These are phyloP conservation scores for Brassica juncea DNA, from an alignment of 345 rosid species.

Conservation along the genomic window DNA sequence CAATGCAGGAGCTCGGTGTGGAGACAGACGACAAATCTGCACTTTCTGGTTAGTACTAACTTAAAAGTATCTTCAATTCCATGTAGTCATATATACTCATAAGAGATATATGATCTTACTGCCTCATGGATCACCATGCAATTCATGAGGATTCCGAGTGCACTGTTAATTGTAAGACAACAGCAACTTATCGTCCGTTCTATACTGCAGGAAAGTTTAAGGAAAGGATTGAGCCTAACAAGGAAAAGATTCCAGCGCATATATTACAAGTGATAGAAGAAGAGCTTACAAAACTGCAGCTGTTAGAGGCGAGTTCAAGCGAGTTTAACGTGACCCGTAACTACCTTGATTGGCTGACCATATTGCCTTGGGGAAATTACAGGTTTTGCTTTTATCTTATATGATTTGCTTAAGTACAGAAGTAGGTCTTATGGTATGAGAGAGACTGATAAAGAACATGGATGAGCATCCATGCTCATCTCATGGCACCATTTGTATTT, in stretches of 20 bases:
- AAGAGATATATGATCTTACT: background rate
- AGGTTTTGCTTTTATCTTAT: slow-evolving; percentile 51
- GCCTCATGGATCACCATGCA: slow-evolving; percentile 3
- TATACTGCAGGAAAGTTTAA: slow-evolving; percentile 80
- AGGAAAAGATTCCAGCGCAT: slow-evolving; percentile 83
- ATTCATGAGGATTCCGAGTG: slow-evolving; percentile 1
- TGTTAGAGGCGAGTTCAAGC: slow-evolving; percentile 98
- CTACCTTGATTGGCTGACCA: slow-evolving; percentile 98
- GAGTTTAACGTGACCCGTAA: slow-evolving; percentile 99
- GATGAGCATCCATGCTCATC: slow-evolving; percentile 1
- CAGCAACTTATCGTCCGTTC: slow-evolving; percentile 3
- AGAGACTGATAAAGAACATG: slow-evolving; percentile 4
- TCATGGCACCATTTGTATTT: slow-evolving; percentile 10
- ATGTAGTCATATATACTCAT: slow-evolving; percentile 12
- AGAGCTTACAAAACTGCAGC: slow-evolving; percentile 96
- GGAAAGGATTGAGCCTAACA: slow-evolving; percentile 87
- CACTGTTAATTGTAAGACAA: background rate
- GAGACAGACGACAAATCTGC: slow-evolving; percentile 99
- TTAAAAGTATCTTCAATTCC: slow-evolving; percentile 1
- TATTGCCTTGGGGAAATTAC: slow-evolving; percentile 95
- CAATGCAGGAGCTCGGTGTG: slow-evolving; percentile 88
- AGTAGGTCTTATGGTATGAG: slow-evolving; percentile 17
- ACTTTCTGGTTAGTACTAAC: slow-evolving; percentile 69
- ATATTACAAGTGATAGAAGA: slow-evolving; percentile 96
- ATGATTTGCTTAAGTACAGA: background rate